phyloP scores from a whole-genome alignment of 2,329 filamentous ascomycete species.

The Fusarium sp. region DNA sequence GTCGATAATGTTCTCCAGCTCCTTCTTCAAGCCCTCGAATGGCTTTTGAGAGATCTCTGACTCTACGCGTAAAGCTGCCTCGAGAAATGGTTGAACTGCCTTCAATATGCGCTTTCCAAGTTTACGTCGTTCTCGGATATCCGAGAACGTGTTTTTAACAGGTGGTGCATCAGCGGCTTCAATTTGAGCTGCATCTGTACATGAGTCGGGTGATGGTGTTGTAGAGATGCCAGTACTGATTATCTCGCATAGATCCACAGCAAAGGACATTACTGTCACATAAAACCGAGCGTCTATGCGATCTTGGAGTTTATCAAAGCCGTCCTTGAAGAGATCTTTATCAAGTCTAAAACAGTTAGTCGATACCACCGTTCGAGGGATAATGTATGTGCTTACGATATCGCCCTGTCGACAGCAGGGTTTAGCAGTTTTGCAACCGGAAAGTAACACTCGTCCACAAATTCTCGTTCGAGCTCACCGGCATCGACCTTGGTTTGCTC shows the following conservation, averaged over 20 bases:
- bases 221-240: constrained; percentile 65
- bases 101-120: constrained; percentile 92
- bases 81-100: constrained; percentile 79
- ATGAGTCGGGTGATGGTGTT: constrained; percentile 45
- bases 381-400: constrained; percentile 71
- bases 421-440: constrained; percentile 81
- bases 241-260: constrained; percentile 65
- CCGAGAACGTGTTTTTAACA: constrained; percentile 65
- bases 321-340: constrained; percentile 68
- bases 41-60: constrained; percentile 80
- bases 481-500: constrained; percentile 83
- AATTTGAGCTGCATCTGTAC: constrained; percentile 43
- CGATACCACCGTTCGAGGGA: constrained; percentile 28
- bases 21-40: constrained; percentile 75
- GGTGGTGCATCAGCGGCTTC: constrained; percentile 60
- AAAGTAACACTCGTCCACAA: constrained; percentile 92
- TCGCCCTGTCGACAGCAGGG: constrained; percentile 82
- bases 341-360: constrained; percentile 68
- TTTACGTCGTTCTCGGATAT: constrained; percentile 83
- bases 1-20: constrained; percentile 80
- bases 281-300: constrained; percentile 68
- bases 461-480: constrained; percentile 78
- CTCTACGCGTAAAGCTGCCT: constrained; percentile 81
- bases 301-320: constrained; percentile 61
- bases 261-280: constrained; percentile 67